Evolutionary conservation across 192 early-diverging fungal species (phyloP).

Genomic region (Backusella tarrabulga): DNA sequence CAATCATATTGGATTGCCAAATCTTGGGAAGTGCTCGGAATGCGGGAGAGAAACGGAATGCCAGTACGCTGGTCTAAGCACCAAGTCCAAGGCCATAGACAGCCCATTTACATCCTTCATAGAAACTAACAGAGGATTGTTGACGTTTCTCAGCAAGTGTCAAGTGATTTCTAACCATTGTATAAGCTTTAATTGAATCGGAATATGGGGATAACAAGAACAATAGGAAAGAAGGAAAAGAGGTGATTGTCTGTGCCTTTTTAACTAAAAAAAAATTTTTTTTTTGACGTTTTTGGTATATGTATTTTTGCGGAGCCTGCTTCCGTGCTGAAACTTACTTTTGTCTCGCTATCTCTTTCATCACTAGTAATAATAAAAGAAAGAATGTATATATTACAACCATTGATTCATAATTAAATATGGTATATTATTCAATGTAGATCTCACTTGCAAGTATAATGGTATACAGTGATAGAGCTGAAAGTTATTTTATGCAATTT

Average conservation of each 20-base stretch:
- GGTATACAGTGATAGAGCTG: neutral
- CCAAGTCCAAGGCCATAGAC: neutral
- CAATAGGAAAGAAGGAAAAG: neutral
- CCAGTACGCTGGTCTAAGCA: neutral
- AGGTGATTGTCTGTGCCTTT: neutral
- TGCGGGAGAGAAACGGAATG: slow-evolving; percentile 1
- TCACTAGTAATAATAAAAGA: neutral
- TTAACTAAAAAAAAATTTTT: neutral
- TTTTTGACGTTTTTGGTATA: neutral
- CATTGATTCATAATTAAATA: neutral
- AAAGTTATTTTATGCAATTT: neutral
- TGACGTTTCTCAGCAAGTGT: neutral
- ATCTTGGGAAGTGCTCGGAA: neutral
- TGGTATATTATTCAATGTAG: too few species aligned
- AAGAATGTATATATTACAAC: neutral
- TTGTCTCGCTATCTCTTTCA: neutral
- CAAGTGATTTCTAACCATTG: neutral
- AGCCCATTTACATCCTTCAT: neutral
- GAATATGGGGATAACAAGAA: neutral
- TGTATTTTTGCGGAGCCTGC: neutral
- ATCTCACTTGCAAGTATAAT: neutral
- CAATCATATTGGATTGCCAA: neutral
- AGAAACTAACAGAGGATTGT: neutral
- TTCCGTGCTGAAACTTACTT: neutral
- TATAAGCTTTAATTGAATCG: neutral